Evolutionary conservation across 306 rosid species (phyloP).

Genomic region (Castanea mollissima): DNA sequence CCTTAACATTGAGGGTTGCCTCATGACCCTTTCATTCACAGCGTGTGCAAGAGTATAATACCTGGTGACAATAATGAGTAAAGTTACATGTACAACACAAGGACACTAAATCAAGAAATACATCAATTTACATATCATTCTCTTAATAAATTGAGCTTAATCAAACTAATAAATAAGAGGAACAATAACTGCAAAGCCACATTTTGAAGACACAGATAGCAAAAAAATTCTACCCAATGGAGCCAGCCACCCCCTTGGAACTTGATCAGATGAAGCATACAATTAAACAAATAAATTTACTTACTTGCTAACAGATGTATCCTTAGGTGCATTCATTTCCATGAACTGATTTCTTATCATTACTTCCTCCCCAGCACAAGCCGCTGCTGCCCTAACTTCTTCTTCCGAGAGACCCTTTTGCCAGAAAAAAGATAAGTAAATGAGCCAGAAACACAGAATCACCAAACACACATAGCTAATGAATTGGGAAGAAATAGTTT

Average conservation of each 20-base stretch:
- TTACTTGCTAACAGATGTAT: slow-evolving; percentile 90
- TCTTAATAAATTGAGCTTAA: neutral
- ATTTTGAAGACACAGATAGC: neutral
- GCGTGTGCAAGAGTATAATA: slow-evolving; percentile 98
- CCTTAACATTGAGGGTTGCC: slow-evolving; percentile 94
- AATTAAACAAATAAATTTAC: slow-evolving; percentile 24
- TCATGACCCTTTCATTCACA: slow-evolving; percentile 76
- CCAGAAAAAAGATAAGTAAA: slow-evolving; percentile 27
- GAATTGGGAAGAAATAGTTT: neutral
- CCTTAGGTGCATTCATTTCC: slow-evolving; percentile 95
- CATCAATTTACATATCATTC: neutral
- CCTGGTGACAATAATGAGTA: slow-evolving; percentile 43
- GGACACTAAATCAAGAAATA: slow-evolving; percentile 18
- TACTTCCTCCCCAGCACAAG: slow-evolving; percentile 99
- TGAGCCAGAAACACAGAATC: neutral
- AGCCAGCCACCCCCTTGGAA: slow-evolving; percentile 13
- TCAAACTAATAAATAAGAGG: neutral
- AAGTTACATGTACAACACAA: neutral
- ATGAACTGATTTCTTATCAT: slow-evolving; percentile 86
- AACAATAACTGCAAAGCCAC: neutral
- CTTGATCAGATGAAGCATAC: slow-evolving; percentile 15
- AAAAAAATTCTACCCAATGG: neutral
- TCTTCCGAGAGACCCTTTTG: slow-evolving; percentile 95
- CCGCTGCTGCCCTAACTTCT: slow-evolving; percentile 91
- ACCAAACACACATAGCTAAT: neutral